These are phyloP conservation scores for Candida easanensis DNA, from an alignment of 805 yeast genomes.

Conservation along the genomic window DNA sequence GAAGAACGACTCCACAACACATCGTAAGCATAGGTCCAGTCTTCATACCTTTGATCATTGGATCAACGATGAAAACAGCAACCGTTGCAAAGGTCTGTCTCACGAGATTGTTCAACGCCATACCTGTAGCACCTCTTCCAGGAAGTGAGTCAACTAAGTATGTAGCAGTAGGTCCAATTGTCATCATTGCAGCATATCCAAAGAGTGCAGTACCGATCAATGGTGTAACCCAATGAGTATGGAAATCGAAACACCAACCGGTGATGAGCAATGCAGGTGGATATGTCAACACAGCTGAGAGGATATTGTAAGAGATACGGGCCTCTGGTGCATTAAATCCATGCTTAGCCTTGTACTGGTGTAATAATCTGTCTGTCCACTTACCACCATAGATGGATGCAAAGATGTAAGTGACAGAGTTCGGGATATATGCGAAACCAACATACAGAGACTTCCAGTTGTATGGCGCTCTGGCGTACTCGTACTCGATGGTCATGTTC, in stretches of 20 bases:
- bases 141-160: conserved; percentile 83
- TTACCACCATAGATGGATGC: conserved; percentile 81
- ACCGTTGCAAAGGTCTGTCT: conserved; percentile 73
- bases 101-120: conserved; percentile 74
- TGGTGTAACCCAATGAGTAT: conserved; percentile 74
- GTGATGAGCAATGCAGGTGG: conserved; percentile 68
- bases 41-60: conserved; percentile 64
- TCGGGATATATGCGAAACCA: conserved; percentile 80
- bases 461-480: conserved; percentile 64
- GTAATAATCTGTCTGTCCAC: conserved; percentile 67
- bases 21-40: conserved; percentile 69
- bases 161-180: conserved; percentile 77
- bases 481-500: conserved; percentile 68
- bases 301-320: conserved; percentile 71
- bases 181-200: conserved; percentile 82
- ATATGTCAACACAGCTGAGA: conserved; percentile 56
- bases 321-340: conserved; percentile 76
- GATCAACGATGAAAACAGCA: conserved; percentile 74
- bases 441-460: conserved; percentile 60
- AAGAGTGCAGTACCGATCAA: conserved; percentile 77
- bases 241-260: conserved; percentile 77
- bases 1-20: conserved; percentile 53
- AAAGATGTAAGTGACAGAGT: conserved; percentile 70
- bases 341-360: conserved; percentile 51
- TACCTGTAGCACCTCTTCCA: conserved; percentile 86